phyloP scores from a whole-genome alignment of 192 early-diverging fungal genomes.

The Entomortierella lignicola region DNA sequence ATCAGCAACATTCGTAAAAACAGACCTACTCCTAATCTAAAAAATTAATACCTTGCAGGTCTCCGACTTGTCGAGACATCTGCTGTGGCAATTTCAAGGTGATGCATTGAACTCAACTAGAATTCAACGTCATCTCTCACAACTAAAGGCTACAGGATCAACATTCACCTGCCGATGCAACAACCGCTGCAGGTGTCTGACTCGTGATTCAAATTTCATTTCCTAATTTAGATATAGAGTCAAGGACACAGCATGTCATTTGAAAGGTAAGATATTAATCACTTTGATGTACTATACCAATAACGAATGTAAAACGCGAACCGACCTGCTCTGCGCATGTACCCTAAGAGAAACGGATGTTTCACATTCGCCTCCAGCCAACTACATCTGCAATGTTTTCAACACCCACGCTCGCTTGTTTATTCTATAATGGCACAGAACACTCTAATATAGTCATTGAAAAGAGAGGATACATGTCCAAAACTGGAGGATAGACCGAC shows the following conservation, averaged over 20 bases:
- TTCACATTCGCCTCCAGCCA: background rate
- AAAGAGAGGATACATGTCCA: background rate
- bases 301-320: too few species aligned
- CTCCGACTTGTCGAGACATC: background rate
- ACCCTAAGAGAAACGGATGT: background rate
- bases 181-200: background rate
- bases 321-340: background rate
- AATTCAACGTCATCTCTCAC: background rate
- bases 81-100: background rate
- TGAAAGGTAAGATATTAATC: conserved; percentile 1
- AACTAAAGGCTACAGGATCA: background rate
- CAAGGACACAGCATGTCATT: background rate
- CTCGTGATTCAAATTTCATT: background rate
- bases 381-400: background rate
- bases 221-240: background rate
- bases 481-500: background rate
- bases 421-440: background rate
- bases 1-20: background rate
- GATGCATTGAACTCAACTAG: background rate
- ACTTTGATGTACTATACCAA: too few species aligned
- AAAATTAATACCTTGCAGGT: background rate
- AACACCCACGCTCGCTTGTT: background rate
- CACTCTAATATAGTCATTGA: background rate
- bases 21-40: background rate
- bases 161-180: background rate